Evolutionary conservation across 1,284 basidiomycete genomes (phyloP), one percentile per base, ranked within the genome.

Genomic region (Malassezia sp.): DNA sequence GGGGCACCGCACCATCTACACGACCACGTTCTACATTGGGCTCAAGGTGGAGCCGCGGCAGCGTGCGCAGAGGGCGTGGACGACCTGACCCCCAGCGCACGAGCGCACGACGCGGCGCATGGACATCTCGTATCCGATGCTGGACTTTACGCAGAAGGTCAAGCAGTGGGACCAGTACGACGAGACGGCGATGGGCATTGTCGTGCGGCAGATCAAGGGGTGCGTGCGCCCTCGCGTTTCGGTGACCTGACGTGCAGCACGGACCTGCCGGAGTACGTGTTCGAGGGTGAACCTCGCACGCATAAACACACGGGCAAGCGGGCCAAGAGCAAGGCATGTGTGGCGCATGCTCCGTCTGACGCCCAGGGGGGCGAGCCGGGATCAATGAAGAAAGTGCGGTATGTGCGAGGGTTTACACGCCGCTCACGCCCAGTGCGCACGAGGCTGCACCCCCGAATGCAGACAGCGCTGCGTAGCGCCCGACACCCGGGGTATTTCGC

Each of bases 161-260:
- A 93, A 91, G 71, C 75, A 80, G 73, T 97, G 93, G 90, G 91
- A 96, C 63, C 84, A 85, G 71, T 97, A 84, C 63, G 86, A 95
- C 53, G 85, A 89, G 62, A 75, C 80, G 15, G 81, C 80, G 38
- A 97, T 97, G 91, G 87, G 88, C 20, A 86, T 99, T 53, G 79
- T 87, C 37, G 83, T 99, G 17, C 81, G 88, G 42, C 84, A 96
- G 70, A 88, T 95, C 63, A 95, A 82, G 76, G 83, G 81, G 89
- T 90, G 35, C 18, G 38, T 43, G 3, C 23, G 14, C 18, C 5
- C 10, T 5, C 15, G n/a, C 14, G 20, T 31, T 32, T 17, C 28
- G 20, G 5, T 4, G n/a, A n/a, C n/a, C n/a, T n/a, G n/a, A n/a
- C n/a, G n/a, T n/a, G n/a, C 53, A 86, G 84, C 57, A 75, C 81